Evolutionary conservation across 1,284 basidiomycete genomes (phyloP).

Genomic region (Fomitopsis palustris): DNA sequence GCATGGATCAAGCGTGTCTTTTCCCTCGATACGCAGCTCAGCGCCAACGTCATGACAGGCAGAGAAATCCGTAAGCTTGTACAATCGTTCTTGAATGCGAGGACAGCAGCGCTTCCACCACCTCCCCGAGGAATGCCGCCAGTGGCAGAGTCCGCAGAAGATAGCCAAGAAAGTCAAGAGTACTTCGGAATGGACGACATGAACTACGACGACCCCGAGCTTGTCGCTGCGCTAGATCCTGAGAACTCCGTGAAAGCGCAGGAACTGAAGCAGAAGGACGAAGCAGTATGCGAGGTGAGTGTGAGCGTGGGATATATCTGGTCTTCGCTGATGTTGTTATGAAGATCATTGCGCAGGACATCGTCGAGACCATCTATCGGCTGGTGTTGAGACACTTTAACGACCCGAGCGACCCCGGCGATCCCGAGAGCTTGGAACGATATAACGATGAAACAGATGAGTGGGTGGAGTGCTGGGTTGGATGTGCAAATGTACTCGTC

Average conservation of each 20-base stretch:
- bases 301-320: background rate
- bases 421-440: constrained; percentile 26
- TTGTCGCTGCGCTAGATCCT: constrained; percentile 47
- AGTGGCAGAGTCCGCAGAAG: constrained; percentile 20
- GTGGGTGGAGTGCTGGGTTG: constrained; percentile 78
- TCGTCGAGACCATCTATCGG: constrained; percentile 61
- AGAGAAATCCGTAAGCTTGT: constrained; percentile 58
- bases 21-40: constrained; percentile 37
- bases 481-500: constrained; percentile 67
- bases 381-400: constrained; percentile 53
- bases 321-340: background rate
- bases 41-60: constrained; percentile 37
- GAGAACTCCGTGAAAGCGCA: constrained; percentile 19
- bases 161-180: constrained; percentile 77
- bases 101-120: constrained; percentile 47
- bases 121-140: constrained; percentile 37
- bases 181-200: constrained; percentile 49
- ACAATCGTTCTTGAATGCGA: constrained; percentile 63
- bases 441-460: constrained; percentile 36
- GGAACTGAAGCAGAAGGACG: constrained; percentile 38
- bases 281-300: constrained; percentile 39
- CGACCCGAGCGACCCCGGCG: constrained; percentile 30
- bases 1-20: constrained; percentile 66
- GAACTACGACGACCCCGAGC: constrained; percentile 58
- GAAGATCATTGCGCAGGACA: constrained; percentile 51